Evolutionary conservation across 805 yeast species (phyloP), one percentile per base, ranked within the genome.

Genomic region (Candida andamanensis): DNA sequence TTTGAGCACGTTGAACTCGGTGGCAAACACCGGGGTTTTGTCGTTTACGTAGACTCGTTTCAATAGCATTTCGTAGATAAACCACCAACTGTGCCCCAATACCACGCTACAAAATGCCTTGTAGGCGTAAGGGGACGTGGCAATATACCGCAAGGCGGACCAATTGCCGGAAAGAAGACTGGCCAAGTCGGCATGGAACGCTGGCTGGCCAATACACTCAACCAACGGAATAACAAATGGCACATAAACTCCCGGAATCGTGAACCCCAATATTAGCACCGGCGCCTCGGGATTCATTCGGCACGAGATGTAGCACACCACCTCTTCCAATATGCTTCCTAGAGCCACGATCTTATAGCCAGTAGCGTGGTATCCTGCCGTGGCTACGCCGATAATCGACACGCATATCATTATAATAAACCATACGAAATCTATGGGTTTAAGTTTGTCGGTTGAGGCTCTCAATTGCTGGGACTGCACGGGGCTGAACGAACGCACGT

Each of bases 11-110:
- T n/a, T n/a, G n/a, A n/a, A n/a, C n/a, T n/a, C n/a, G n/a, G n/a
- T n/a, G n/a, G n/a, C n/a, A n/a, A n/a, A n/a, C n/a, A n/a, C n/a
- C n/a, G n/a, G n/a, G n/a, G n/a, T n/a, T n/a, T n/a, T n/a, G n/a
- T n/a, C n/a, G n/a, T n/a, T n/a, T n/a, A n/a, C n/a, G n/a, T n/a
- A n/a, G n/a, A n/a, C n/a, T n/a, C n/a, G n/a, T n/a, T n/a, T n/a
- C n/a, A n/a, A n/a, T n/a, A n/a, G n/a, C n/a, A n/a, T n/a, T n/a
- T n/a, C n/a, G n/a, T 33, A 46, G 39, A 32, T 40, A 44, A 44
- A 59, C 66, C 65, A 60, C 63, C 63, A 59, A 17, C 48, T 22
- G 35, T 60, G 65, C 5, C 60, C 60, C 10, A 55, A 20, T 1
- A 29, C 23, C 20, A 43, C 36, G 27, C 44, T 48, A 10, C 47